Conservation (phyloP, 176 grass and related monocot genomes). For the Juncus effusus region DNA sequence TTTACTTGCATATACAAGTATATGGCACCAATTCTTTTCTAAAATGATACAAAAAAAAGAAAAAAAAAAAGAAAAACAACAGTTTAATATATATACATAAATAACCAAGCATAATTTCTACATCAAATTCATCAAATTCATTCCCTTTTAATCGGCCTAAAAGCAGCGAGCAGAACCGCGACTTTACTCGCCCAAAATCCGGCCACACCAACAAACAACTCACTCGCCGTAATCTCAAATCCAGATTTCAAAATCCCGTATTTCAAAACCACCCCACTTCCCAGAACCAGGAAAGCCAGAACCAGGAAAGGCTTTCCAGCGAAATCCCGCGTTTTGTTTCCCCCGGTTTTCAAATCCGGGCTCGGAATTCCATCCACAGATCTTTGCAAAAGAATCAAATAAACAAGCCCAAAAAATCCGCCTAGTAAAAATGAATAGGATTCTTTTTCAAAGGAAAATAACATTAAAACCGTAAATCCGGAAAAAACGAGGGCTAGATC, state of each 20-base stretch:
- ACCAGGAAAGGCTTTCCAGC: constrained; percentile 72
- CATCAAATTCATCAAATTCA: neutral
- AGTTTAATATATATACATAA: too few relatives aligned
- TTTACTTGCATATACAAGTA: too few relatives aligned
- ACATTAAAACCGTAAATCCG: constrained; percentile 55
- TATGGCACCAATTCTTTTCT: too few relatives aligned
- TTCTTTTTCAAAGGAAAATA: constrained; percentile 45
- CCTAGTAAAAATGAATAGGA: constrained; percentile 66
- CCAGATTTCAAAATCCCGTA: constrained; percentile 47
- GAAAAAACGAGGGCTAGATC: constrained; percentile 58
- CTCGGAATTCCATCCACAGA: constrained; percentile 64
- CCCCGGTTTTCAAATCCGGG: constrained; percentile 24
- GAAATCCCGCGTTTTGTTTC: constrained; percentile 28
- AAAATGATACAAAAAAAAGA: too few relatives aligned
- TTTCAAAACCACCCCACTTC: constrained; percentile 42
- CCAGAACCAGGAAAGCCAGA: constrained; percentile 44
- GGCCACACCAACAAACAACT: constrained; percentile 55
- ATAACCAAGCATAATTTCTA: neutral
- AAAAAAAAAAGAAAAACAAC: too few relatives aligned
- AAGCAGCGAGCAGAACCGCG: constrained; percentile 62
- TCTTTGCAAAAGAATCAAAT: constrained; percentile 68
- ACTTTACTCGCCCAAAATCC: constrained; percentile 68
- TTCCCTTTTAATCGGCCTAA: constrained; percentile 69
- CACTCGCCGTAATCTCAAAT: constrained; percentile 38
- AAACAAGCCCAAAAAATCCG: constrained; percentile 74